Evolutionary conservation across 805 yeast species (phyloP), one percentile per base, ranked within the genome.

Genomic region (Saccharomycopsis sp.): DNA sequence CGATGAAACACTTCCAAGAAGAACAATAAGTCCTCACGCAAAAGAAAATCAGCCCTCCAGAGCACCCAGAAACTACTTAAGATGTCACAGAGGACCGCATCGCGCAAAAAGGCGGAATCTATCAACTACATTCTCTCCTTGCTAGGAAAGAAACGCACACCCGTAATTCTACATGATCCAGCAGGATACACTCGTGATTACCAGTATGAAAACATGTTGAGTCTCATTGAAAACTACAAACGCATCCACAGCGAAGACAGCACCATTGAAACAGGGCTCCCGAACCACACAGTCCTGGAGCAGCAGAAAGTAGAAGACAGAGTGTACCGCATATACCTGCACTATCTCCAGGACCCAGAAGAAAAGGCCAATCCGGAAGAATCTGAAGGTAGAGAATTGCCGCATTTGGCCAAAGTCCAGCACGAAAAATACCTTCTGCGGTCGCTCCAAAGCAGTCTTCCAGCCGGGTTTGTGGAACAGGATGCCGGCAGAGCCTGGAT

Each of bases 401-500:
- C 73, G 74, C 1, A 44, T 24, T 1, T 58, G 72, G 37, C 51
- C 64, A 44, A 68, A 40, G 68, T 68, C 3, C 60, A 63, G 1
- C 91, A 86, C 65, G 56, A 67, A 8, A 60, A 62, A 54, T 87
- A 76, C 65, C 68, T 81, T 14, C 68, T 72, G 20, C 58, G 66
- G n/a, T 72, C 74, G 18, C 70, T 82, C 23, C 63, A 67, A 8
- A 66, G 70, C 9, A 72, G 77, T 16, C 73, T 87, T 24, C 87
- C 91, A 0, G 62, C 71, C 1, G 72, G 69, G 7, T 85, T 79
- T 68, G 67, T 70, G 2, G 78, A 78, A 0, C 74, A 89, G 52
- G 97, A 92, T 70, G 94, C 97, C 0, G 87, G 94, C n/a, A 91
- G 86, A 60, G 84, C 96, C 0, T 94, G 98, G 98, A 72, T 92